A percentile compares a stretch with the other conserved stretches of the same genome.
Conservation (phyloP, 441 rosid species). For the Syzygium malaccense region DNA sequence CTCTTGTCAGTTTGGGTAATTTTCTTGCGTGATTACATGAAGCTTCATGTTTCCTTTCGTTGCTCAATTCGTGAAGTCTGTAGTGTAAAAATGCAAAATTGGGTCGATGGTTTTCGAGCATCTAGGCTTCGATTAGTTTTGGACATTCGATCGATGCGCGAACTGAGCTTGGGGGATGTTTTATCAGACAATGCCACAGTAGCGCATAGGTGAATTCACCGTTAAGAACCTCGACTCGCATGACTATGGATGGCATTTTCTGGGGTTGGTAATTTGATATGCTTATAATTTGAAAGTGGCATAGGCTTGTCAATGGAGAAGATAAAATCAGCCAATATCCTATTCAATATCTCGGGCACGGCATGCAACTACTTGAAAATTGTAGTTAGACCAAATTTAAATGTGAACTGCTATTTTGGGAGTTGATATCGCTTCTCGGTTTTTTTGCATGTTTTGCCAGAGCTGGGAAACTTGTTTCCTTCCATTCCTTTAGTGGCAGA, state of each 20-base stretch:
- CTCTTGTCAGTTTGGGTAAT: conserved; percentile 73
- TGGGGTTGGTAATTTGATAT: neutral
- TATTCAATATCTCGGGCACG: neutral
- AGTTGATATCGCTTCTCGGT: neutral
- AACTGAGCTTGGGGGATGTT: neutral
- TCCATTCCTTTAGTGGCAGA: conserved; percentile 89
- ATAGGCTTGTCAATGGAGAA: neutral
- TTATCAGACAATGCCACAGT: neutral
- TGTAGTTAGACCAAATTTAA: neutral
- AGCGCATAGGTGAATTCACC: neutral
- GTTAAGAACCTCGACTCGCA: neutral
- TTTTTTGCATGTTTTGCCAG: conserved; percentile 22
- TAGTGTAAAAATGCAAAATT: neutral
- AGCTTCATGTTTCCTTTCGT: neutral
- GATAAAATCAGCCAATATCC: neutral
- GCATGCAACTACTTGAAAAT: neutral
- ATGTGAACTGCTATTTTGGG: neutral
- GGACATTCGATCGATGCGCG: rapidly evolving
- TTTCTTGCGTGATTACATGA: neutral
- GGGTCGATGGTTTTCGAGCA: neutral
- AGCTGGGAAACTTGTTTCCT: conserved; percentile 69
- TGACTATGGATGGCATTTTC: neutral
- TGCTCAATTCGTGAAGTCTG: neutral
- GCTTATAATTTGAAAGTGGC: neutral
- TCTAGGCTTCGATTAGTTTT: neutral